phyloP scores from a whole-genome alignment of 331 rosid genomes.

The Rosa hybrid region DNA sequence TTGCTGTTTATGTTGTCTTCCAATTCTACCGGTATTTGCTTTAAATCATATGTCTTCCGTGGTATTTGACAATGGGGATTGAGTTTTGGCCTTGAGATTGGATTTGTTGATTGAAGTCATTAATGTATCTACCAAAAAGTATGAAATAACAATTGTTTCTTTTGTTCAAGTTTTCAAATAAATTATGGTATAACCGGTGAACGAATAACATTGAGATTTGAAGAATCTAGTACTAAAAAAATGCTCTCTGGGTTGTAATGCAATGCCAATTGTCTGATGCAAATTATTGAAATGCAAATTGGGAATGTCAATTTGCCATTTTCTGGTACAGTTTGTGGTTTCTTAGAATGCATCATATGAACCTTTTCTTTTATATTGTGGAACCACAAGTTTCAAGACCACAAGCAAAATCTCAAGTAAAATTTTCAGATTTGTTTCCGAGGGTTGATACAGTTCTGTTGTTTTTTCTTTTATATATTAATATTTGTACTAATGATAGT shows the following conservation, averaged over 20 bases:
- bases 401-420: background rate
- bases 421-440: background rate
- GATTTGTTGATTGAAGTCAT: background rate
- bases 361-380: background rate
- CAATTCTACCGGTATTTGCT: slow-evolving; percentile 5
- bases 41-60: background rate
- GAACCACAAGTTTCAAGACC: background rate
- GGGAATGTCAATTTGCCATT: background rate
- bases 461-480: background rate
- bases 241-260: background rate
- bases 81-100: background rate
- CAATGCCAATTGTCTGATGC: background rate
- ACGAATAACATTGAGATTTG: background rate
- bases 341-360: background rate
- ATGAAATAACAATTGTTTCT: background rate
- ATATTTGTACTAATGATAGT: background rate
- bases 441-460: background rate
- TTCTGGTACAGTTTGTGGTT: background rate
- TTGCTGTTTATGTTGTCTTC: background rate
- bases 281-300: background rate
- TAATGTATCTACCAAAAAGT: background rate
- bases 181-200: background rate
- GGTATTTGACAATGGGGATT: background rate
- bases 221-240: background rate
- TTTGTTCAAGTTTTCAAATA: background rate